Base-by-base conservation (phyloP, 2,329 filamentous ascomycete genomes). In the Cercospora sp. region DNA sequence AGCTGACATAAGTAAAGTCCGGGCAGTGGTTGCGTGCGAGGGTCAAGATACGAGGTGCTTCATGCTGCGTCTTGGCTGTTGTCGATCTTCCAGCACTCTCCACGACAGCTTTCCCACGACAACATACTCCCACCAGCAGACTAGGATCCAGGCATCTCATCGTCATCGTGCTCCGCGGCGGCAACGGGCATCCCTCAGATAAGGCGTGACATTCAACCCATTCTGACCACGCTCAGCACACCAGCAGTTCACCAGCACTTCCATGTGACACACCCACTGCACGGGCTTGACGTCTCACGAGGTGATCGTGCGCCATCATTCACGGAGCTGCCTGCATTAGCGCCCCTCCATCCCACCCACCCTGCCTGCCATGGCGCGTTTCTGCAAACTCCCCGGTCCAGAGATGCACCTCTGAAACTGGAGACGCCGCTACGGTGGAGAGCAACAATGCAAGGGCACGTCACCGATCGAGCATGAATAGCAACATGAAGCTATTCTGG, bases 181-280 rank as follows among this genome's bases (percentile, higher is more conserved):
- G 31, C 53, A 8, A 57, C 48, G 62, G 62, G 51, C 51, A 48
- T 64, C 31, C 62, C 33, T 13, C 3, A 28, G 30, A 45, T 64
- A 64, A 57, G 62, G 62, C 51, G 31, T 33, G 28, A 30, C 42
- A 48, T 18, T 16, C 60, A 18, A n/a, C 6, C 23, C 16, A n/a
- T 23, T 28, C 18, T 42, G 12, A n/a, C 8, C 10, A 31, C n/a
- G 13, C n/a, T 12, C 60, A 51, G 16, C 45, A 28, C 45, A 63
- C 45, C 16, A 13, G 20, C 16, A 13, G 20, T 39, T 39, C 12
- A 33, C 60, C 18, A 63, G 62, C 33, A 4, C 60, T 59, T 64
- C 48, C 62, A 64, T 64, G 62, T 64, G 62, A 64, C 51, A 64
- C 62, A 53, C 53, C 53, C 16, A 13, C 48, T 20, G 28, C 55